Conservation (phyloP, 352 stramenopile species). For the Phytophthora hybrid region DNA sequence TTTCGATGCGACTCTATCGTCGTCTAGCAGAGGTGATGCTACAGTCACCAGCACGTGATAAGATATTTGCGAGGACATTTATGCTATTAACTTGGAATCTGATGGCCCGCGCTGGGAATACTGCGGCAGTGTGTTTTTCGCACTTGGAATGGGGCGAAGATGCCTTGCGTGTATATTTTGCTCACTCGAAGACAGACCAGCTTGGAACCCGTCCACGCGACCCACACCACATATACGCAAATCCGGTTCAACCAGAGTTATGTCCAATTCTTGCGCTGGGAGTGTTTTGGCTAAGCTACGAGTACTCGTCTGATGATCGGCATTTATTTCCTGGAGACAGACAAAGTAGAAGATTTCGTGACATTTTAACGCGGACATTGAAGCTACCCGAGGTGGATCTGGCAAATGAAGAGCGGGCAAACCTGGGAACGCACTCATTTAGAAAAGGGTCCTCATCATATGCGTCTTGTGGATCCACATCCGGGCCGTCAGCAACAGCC, state of each 20-base stretch:
- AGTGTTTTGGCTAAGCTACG: neutral
- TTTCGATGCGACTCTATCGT: slow-evolving; percentile 21
- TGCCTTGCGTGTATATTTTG: slow-evolving; percentile 44
- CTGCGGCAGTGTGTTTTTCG: slow-evolving; percentile 21
- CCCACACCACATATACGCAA: slow-evolving; percentile 44
- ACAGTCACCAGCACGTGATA: neutral
- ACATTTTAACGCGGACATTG: neutral
- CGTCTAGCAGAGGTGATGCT: slow-evolving; percentile 22
- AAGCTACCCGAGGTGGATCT: too few species aligned
- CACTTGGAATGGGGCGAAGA: slow-evolving; percentile 43
- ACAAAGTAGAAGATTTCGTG: neutral
- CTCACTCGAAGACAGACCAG: slow-evolving; percentile 50
- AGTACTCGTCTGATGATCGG: neutral
- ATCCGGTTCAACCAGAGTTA: slow-evolving; percentile 34
- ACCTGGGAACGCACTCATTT: too few species aligned
- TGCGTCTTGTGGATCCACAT: too few species aligned
- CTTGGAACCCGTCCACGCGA: slow-evolving; percentile 21
- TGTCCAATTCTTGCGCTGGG: slow-evolving; percentile 45
- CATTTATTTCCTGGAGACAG: neutral
- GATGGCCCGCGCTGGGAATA: slow-evolving; percentile 29
- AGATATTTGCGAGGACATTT: slow-evolving; percentile 36
- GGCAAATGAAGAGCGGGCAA: too few species aligned
- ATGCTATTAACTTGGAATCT: slow-evolving; percentile 35
- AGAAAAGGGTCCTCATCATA: too few species aligned
- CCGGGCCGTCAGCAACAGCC: too few species aligned